Percentiles rank a stretch among this genome's conserved stretches.
phyloP scores from a whole-genome alignment of 1,284 basidiomycete species.

The Trametes sp. region DNA sequence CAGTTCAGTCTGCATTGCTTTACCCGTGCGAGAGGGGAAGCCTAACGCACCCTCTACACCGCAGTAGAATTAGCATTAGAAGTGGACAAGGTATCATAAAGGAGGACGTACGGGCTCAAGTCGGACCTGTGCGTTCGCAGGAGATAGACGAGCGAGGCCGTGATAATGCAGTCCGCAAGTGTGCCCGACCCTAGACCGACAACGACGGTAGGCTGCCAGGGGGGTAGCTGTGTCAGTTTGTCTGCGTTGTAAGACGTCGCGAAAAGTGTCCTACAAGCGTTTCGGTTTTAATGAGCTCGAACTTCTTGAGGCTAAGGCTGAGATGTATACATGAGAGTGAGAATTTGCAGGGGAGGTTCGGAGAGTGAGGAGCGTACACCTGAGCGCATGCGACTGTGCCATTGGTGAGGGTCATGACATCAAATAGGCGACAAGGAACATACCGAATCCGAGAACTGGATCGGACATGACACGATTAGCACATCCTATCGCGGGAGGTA shows the following conservation, averaged over 20 bases:
- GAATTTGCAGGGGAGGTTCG: no score
- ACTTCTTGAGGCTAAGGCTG: not conserved
- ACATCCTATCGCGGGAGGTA: no score
- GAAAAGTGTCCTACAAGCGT: not conserved
- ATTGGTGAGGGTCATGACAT: not conserved
- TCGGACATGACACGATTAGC: no score
- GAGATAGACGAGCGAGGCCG: constrained; percentile 23
- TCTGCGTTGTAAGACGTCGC: no score
- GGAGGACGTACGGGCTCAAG: constrained; percentile 19
- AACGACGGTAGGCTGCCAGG: constrained; percentile 15
- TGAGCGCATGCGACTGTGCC: not conserved
- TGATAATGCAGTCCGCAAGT: constrained; percentile 29
- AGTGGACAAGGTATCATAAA: not conserved
- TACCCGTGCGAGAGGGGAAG: no score
- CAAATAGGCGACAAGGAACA: no score
- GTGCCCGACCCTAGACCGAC: constrained; percentile 24
- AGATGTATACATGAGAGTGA: no score
- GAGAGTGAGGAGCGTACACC: no score
- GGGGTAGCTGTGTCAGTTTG: no score
- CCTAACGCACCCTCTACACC: not conserved
- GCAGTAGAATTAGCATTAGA: not conserved
- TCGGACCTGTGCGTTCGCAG: constrained; percentile 22
- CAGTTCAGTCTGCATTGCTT: not conserved
- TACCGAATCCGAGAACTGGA: not conserved
- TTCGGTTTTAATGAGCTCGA: not conserved